phyloP scores from a whole-genome alignment of 805 yeast genomes.

The Tetrapisispora pingtungensis region DNA sequence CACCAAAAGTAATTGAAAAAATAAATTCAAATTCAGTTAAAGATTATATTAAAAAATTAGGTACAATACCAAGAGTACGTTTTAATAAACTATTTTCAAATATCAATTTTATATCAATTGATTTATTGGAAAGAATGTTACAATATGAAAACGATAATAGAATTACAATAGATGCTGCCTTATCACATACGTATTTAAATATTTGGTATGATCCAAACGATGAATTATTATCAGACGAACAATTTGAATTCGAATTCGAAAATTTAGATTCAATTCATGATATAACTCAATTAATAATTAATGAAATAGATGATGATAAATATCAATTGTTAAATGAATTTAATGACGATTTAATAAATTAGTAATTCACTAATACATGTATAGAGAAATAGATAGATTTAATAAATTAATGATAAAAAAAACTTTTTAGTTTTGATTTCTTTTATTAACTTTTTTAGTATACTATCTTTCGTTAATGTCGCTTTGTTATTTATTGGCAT shows the following conservation, averaged over 20 bases:
- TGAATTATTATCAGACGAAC: conserved; percentile 70
- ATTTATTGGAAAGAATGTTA: conserved; percentile 64
- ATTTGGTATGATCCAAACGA: conserved; percentile 92
- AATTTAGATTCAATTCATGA: conserved; percentile 64
- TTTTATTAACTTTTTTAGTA: no score
- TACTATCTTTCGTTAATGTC: no score
- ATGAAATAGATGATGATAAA: conserved; percentile 35
- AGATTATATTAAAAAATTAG: conserved; percentile 78
- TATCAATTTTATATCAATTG: conserved; percentile 82
- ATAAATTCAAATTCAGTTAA: conserved; percentile 86
- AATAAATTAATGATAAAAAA: background rate
- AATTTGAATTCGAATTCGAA: conserved; percentile 84
- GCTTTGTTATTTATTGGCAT: no score
- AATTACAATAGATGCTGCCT: conserved; percentile 79
- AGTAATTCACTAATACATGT: no score
- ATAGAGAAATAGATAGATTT: background rate
- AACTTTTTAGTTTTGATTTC: no score
- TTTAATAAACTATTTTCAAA: conserved; percentile 62
- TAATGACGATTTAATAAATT: background rate
- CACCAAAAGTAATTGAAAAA: conserved; percentile 52
- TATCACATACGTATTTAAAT: conserved; percentile 75
- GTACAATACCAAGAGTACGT: conserved; percentile 73
- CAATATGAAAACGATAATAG: conserved; percentile 79
- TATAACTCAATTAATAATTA: conserved; percentile 65
- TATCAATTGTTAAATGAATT: background rate